phyloP scores from a whole-genome alignment of 768 basidiomycete species.

The Boletus reticulatus region DNA sequence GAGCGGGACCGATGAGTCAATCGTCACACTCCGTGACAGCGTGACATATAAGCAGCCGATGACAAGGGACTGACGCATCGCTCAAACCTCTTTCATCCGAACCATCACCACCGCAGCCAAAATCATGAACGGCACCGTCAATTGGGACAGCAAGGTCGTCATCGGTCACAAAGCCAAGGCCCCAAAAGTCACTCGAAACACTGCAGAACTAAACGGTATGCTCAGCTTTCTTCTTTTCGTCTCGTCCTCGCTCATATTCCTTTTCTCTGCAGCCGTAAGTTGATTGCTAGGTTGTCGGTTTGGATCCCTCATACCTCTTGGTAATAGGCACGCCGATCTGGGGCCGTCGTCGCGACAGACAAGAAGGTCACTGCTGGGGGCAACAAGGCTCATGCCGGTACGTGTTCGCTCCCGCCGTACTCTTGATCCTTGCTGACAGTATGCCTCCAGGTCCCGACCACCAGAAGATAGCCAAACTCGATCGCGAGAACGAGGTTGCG shows the following conservation, averaged over 20 bases:
- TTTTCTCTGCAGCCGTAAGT: constrained; percentile 50
- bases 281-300: not conserved
- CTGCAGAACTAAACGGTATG: constrained; percentile 54
- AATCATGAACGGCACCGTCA: constrained; percentile 45
- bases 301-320: constrained; percentile 7
- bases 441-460: constrained; percentile 77
- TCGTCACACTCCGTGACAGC: not conserved
- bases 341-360: constrained; percentile 78
- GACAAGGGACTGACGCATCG: no score
- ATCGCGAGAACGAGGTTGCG: constrained; percentile 93
- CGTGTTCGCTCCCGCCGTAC: constrained; percentile 9
- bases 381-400: constrained; percentile 80
- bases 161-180: constrained; percentile 67
- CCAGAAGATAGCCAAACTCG: constrained; percentile 90
- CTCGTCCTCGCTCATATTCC: constrained; percentile 11
- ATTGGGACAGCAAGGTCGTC: constrained; percentile 72
- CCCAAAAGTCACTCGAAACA: constrained; percentile 63
- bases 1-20: no score
- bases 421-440: not conserved
- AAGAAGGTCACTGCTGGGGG: constrained; percentile 67
- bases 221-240: not conserved
- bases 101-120: constrained; percentile 15
- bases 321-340: constrained; percentile 66
- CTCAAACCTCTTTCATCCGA: not conserved
- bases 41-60: not conserved